Conservation (phyloP, 495 filamentous ascomycete genomes). For the Neurospora africana region DNA sequence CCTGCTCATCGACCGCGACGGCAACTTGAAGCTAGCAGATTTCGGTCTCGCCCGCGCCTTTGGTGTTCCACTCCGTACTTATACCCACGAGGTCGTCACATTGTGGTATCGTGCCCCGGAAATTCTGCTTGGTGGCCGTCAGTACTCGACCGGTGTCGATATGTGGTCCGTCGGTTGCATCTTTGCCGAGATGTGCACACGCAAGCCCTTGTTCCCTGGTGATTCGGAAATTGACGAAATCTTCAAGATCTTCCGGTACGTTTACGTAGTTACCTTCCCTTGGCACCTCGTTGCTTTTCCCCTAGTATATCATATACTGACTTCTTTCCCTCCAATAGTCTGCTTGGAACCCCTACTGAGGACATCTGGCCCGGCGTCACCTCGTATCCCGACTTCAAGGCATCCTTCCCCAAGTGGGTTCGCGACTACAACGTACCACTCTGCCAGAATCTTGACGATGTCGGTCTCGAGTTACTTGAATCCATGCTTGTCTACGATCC, state of each 20-base stretch:
- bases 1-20: constrained; percentile 84
- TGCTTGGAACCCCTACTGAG: constrained; percentile 87
- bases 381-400: constrained; percentile 94
- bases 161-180: constrained; percentile 99
- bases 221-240: constrained; percentile 99
- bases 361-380: constrained; percentile 90
- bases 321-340: constrained; percentile 32
- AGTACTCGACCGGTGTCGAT: constrained; percentile 97
- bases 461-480: constrained; percentile 84
- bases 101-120: constrained; percentile 98
- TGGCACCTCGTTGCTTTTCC: not conserved
- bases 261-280: constrained; percentile 4
- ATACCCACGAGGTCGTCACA: constrained; percentile 98
- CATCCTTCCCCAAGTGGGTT: constrained; percentile 91
- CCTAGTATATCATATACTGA: not conserved
- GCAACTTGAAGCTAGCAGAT: constrained; percentile 94
- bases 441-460: constrained; percentile 51
- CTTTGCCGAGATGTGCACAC: constrained; percentile 99
- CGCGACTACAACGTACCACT: constrained; percentile 51
- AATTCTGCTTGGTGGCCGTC: constrained; percentile 90
- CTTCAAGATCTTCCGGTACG: constrained; percentile 96
- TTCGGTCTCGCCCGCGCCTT: constrained; percentile 95
- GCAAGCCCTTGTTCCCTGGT: constrained; percentile 92
- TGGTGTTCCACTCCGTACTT: constrained; percentile 89
- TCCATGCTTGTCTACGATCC: constrained; percentile 89